Conservation (phyloP, 2,329 filamentous ascomycete species). For the Leptographium lundbergii region DNA sequence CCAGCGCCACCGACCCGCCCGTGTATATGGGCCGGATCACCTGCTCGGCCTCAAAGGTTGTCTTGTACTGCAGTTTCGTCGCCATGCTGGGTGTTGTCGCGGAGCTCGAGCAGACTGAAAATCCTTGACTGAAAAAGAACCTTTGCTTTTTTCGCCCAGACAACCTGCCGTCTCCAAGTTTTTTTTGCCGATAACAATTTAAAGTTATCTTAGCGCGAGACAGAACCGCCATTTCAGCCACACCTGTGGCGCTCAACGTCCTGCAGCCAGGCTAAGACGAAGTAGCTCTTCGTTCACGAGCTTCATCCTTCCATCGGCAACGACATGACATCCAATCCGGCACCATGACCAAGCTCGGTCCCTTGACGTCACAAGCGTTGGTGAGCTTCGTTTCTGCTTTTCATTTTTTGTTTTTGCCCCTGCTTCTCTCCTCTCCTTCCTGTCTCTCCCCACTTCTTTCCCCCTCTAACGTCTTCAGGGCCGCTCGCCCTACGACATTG, state of each 20-base stretch:
- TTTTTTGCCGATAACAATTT: conserved; percentile 18
- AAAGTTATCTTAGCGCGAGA: conserved; percentile 26
- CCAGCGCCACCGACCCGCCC: conserved; percentile 74
- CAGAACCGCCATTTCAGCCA: neutral
- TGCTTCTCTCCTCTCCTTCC: neutral
- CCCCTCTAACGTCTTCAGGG: conserved; percentile 26
- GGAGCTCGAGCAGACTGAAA: neutral
- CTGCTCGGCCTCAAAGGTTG: conserved; percentile 74
- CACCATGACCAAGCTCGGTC: conserved; percentile 41
- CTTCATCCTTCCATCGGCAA: neutral
- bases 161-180: neutral
- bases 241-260: neutral
- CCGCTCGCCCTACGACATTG: conserved; percentile 47
- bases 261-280: neutral
- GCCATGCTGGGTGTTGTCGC: conserved; percentile 32
- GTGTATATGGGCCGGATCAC: conserved; percentile 91
- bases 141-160: neutral
- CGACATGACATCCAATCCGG: neutral
- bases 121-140: too few relatives aligned
- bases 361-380: conserved; percentile 43
- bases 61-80: conserved; percentile 56
- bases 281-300: too few relatives aligned
- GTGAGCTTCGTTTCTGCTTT: conserved; percentile 21
- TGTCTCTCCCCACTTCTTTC: neutral
- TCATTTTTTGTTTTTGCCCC: neutral